Evolutionary conservation across 768 basidiomycete genomes (phyloP).

Genomic region (Leccinellum luteum): DNA sequence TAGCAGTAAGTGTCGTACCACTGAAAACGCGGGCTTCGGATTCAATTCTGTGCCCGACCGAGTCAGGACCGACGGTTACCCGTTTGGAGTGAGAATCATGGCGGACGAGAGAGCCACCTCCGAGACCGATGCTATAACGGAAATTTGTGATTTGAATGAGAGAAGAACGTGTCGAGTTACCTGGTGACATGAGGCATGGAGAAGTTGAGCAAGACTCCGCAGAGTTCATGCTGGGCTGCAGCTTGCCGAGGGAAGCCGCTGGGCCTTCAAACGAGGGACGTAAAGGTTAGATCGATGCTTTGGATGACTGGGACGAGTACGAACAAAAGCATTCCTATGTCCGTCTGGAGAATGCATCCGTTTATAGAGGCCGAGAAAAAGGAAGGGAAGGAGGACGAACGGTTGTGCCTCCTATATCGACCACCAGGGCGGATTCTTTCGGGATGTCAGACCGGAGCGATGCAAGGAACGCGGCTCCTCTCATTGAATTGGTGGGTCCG

Average conservation of each 20-base stretch:
- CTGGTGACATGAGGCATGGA: constrained; percentile 54
- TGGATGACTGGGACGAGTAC: constrained; percentile 14
- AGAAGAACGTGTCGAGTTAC: constrained; percentile 14
- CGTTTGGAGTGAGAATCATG: constrained; percentile 30
- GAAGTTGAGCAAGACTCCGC: constrained; percentile 60
- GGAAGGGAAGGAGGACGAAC: constrained; percentile 20
- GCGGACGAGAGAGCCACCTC: constrained; percentile 58
- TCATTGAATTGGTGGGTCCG: constrained; percentile 69
- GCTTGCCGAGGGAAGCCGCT: constrained; percentile 63
- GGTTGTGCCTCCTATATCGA: constrained; percentile 66
- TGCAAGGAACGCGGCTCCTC: constrained; percentile 61
- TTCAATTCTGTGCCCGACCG: constrained; percentile 55
- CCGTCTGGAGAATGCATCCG: constrained; percentile 35
- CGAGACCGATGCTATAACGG: constrained; percentile 51
- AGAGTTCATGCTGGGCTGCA: constrained; percentile 59
- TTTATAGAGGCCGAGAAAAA: constrained; percentile 10
- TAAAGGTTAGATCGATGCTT: constrained; percentile 10
- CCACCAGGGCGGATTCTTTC: constrained; percentile 46
- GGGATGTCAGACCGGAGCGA: constrained; percentile 34
- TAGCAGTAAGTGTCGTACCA: constrained; percentile 55
- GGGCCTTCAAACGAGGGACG: constrained; percentile 28
- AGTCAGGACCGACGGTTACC: constrained; percentile 61
- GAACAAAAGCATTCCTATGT: constrained; percentile 56
- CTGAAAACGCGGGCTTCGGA: constrained; percentile 54
- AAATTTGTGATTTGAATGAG: neutral